A percentile compares a stretch with the other conserved stretches of the same genome.
These are phyloP conservation scores for Colletotrichum abscissum DNA, from an alignment of 2,329 filamentous ascomycete genomes.

Conservation along the genomic window DNA sequence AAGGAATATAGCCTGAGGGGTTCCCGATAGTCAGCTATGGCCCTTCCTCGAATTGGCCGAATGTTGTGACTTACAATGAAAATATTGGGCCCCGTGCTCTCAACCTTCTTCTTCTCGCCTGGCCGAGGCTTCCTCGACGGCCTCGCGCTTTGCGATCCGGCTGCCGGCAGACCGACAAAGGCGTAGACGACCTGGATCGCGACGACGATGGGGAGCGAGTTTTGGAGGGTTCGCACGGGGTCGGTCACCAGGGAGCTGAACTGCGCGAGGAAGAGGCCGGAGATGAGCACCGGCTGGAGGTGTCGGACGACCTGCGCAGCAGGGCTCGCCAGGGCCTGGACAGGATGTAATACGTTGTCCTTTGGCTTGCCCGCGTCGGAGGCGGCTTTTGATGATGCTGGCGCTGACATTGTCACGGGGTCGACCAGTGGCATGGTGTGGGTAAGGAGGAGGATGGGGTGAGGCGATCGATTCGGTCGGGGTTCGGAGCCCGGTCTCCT, in stretches of 20 bases:
- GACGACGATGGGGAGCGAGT: constrained; percentile 70
- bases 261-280: constrained; percentile 70
- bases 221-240: constrained; percentile 73
- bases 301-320: constrained; percentile 66
- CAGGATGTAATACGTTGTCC: constrained; percentile 45
- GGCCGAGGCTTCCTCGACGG: constrained; percentile 61
- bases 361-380: constrained; percentile 45
- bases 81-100: constrained; percentile 55
- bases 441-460: constrained; percentile 14
- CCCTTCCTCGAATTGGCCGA: neutral
- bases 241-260: constrained; percentile 77
- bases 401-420: constrained; percentile 55
- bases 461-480: constrained; percentile 9
- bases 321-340: constrained; percentile 51
- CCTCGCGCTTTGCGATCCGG: constrained; percentile 57
- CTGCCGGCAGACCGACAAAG: constrained; percentile 72
- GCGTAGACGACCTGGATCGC: constrained; percentile 73
- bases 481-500: constrained; percentile 2
- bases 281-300: constrained; percentile 75
- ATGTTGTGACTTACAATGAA: constrained; percentile 54
- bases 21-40: neutral
- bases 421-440: constrained; percentile 48
- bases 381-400: constrained; percentile 43
- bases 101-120: constrained; percentile 65
- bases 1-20: constrained; percentile 54